Conservation (phyloP, 139 green algal genomes). For the Volvox reticuliferus region DNA sequence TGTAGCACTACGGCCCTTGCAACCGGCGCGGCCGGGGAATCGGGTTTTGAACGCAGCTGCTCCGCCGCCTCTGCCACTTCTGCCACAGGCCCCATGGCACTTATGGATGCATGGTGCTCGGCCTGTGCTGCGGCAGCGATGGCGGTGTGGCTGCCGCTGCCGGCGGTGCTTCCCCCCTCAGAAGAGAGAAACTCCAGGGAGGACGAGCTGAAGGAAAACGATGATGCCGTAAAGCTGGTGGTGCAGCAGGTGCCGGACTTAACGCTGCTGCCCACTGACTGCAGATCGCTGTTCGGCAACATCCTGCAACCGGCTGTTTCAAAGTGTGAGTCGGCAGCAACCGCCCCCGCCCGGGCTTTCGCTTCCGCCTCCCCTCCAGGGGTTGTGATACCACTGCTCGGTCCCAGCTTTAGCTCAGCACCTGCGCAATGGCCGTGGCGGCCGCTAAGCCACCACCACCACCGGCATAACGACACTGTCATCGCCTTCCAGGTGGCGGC, state of each 20-base stretch:
- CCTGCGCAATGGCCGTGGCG: too few species aligned
- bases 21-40: too few species aligned
- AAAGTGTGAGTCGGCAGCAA: too few species aligned
- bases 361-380: background rate
- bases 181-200: background rate
- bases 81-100: too few species aligned
- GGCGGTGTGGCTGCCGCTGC: constrained; percentile 20
- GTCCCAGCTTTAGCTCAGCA: background rate
- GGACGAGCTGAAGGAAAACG: background rate
- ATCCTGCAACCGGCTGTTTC: background rate
- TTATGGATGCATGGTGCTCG: background rate
- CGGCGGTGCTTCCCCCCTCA: background rate
- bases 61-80: too few species aligned
- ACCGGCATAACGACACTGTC: background rate
- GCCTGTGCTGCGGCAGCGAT: too few species aligned
- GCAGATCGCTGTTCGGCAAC: background rate
- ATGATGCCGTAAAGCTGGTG: background rate
- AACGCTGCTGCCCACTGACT: background rate
- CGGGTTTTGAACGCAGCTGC: too few species aligned
- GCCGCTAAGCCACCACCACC: background rate
- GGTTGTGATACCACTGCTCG: background rate
- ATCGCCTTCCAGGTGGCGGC: background rate
- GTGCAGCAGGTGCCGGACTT: background rate
- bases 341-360: background rate
- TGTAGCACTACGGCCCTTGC: too few species aligned